These are phyloP conservation scores for Nyssa sinensis DNA, from an alignment of 148 eudicot genomes.

Conservation along the genomic window DNA sequence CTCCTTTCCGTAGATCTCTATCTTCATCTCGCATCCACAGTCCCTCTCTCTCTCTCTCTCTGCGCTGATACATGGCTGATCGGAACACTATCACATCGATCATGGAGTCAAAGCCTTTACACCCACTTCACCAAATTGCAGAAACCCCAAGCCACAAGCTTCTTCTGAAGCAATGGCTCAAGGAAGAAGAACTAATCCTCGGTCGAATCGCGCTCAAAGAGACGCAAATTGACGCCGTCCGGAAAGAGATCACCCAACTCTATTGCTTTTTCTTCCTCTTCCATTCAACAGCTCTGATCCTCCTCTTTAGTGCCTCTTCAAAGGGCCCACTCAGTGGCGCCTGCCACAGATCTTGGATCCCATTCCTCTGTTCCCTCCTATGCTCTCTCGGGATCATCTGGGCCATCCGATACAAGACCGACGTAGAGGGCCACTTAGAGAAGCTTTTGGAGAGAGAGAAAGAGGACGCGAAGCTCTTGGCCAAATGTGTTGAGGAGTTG, in stretches of 20 bases:
- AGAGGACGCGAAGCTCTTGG: conserved; percentile 64
- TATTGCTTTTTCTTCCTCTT: conserved; percentile 80
- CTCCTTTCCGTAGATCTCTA: background rate
- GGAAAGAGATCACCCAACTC: conserved; percentile 64
- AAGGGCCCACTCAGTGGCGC: conserved; percentile 8
- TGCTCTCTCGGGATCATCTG: conserved; percentile 66
- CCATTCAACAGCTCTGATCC: conserved; percentile 61
- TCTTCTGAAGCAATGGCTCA: conserved; percentile 84
- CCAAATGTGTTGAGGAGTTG: conserved; percentile 73
- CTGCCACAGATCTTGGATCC: conserved; percentile 70
- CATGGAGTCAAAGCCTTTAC: conserved; percentile 48
- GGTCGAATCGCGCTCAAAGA: conserved; percentile 64
- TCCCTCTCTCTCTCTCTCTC: background rate
- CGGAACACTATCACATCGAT: conserved; percentile 19
- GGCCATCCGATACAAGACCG: conserved; percentile 75
- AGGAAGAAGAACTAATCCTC: conserved; percentile 75
- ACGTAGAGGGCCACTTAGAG: conserved; percentile 57
- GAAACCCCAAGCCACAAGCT: conserved; percentile 81
- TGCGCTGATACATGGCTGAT: conserved; percentile 15
- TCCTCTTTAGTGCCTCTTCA: conserved; percentile 57
- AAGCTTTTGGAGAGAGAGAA: conserved; percentile 67
- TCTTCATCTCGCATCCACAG: background rate
- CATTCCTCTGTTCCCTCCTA: conserved; percentile 55
- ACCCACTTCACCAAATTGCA: conserved; percentile 86
- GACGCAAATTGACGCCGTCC: conserved; percentile 67